A percentile compares a stretch with the other conserved stretches of the same genome.
Conservation (phyloP, 176 grass and related monocot species). For the Bolboschoenus planiculmis region DNA sequence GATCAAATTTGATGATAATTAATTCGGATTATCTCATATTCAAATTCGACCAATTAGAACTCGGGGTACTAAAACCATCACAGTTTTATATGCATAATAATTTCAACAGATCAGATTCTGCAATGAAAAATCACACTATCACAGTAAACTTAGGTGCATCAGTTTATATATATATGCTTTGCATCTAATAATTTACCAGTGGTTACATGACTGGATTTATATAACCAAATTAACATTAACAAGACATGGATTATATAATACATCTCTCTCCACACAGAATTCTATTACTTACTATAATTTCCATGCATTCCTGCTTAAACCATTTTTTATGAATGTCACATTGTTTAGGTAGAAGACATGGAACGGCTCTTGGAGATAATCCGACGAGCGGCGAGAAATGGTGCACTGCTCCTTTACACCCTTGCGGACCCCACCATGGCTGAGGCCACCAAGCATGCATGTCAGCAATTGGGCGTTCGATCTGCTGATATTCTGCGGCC, state of each 20-base stretch:
- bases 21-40: background rate
- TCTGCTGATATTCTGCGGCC: constrained; percentile 64
- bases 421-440: constrained; percentile 77
- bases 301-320: background rate
- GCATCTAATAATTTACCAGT: background rate
- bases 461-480: constrained; percentile 52
- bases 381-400: constrained; percentile 76
- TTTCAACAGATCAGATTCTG: background rate
- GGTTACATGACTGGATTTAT: background rate
- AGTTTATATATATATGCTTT: background rate
- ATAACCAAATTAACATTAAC: background rate
- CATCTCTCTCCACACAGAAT: background rate
- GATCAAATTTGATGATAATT: background rate
- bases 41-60: background rate
- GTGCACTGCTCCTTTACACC: constrained; percentile 68
- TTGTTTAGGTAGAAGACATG: constrained; percentile 47
- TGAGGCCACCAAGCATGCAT: constrained; percentile 49
- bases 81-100: background rate
- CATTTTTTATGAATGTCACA: background rate
- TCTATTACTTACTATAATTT: background rate
- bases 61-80: background rate
- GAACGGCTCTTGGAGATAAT: constrained; percentile 67
- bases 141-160: background rate
- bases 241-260: background rate
- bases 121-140: background rate